These are phyloP conservation scores for Lactifluus pinguis DNA, from an alignment of 768 basidiomycete genomes.

Conservation along the genomic window DNA sequence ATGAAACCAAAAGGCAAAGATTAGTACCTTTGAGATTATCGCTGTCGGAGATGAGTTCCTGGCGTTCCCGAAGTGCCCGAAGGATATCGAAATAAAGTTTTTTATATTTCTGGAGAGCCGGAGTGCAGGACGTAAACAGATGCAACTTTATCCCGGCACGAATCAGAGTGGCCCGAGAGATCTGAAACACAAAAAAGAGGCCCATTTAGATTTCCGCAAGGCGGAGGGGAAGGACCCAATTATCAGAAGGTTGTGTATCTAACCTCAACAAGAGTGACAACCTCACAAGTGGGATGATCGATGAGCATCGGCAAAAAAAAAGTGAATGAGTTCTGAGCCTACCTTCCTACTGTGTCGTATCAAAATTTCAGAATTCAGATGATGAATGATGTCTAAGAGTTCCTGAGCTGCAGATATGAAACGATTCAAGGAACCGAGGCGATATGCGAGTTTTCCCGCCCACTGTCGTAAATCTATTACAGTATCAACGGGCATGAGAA, in stretches of 20 bases:
- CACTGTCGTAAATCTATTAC: conserved; percentile 17
- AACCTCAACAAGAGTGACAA: conserved; percentile 21
- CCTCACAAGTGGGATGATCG: conserved; percentile 9
- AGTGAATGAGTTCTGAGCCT: background rate
- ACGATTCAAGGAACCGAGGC: conserved; percentile 10
- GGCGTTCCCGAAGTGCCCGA: conserved; percentile 12
- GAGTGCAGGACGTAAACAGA: conserved; percentile 15
- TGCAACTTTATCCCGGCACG: conserved; percentile 17
- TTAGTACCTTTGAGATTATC: conserved; percentile 16
- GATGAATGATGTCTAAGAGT: conserved; percentile 13
- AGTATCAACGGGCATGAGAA: conserved; percentile 12
- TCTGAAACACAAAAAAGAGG: conserved; percentile 16
- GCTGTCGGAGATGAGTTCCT: conserved; percentile 9
- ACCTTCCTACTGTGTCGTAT: conserved; percentile 18
- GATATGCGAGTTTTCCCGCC: conserved; percentile 17
- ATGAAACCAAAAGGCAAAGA: background rate
- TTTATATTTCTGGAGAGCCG: conserved; percentile 14
- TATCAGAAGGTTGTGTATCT: conserved; percentile 1
- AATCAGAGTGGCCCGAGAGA: conserved; percentile 17
- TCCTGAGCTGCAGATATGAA: conserved; percentile 18
- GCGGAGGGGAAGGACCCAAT: background rate
- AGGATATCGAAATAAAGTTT: conserved; percentile 19
- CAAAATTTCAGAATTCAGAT: conserved; percentile 14
- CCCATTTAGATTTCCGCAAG: conserved; percentile 5
- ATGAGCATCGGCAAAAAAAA: background rate